Base-by-base conservation (phyloP, 768 basidiomycete species). In the Phylloporus sp. region DNA sequence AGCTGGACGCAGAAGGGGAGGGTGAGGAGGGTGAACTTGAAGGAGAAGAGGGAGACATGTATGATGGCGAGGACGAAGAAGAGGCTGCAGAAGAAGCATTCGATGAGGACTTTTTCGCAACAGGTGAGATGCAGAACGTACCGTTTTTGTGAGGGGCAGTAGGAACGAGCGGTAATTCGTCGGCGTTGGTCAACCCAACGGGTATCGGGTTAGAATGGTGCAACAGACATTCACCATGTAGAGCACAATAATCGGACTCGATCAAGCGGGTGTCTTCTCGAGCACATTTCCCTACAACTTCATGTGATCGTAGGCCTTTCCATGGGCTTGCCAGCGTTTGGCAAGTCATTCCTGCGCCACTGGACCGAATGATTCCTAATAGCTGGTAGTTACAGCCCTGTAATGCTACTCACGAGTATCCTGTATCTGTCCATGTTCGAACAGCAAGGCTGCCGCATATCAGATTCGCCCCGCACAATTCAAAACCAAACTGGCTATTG, bases 81-180 rank as follows among this genome's bases (percentile, higher is more conserved):
- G 82, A 84, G 47, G 82, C 80, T 49, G 85, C 78, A 22, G 86
- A 88, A 58, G 83, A 84, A 51, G 82, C 80, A 13, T 85, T 90
- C 53, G 87, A 91, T 57, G 88, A 91, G 60, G 88, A 90, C 66
- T 67, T 92, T 55, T 69, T 88, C 50, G 88, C 86, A 29, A 81
- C 85, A 26, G 90, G 84, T 10, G 89, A 93, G 73, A 91, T 89
- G 88, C 82, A 80, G 75, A 84, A 81, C 59, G 85, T 85, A 47
- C 85, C 80, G 24, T 88, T 82, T 68, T 67, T 85, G 65, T 86
- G 61, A 49, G 6, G 6, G 22, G 16, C 13, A 2, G 16, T 6
- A 10, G 3, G 41, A 5, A 16, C 34, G 26, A 16, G n/a, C 4
- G 9, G 16, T 22, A 6, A 20, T 40, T 28, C 31, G 13, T 31